These are phyloP conservation scores for Lathyrus tuberosus DNA, from an alignment of 306 rosid genomes.

Conservation along the genomic window DNA sequence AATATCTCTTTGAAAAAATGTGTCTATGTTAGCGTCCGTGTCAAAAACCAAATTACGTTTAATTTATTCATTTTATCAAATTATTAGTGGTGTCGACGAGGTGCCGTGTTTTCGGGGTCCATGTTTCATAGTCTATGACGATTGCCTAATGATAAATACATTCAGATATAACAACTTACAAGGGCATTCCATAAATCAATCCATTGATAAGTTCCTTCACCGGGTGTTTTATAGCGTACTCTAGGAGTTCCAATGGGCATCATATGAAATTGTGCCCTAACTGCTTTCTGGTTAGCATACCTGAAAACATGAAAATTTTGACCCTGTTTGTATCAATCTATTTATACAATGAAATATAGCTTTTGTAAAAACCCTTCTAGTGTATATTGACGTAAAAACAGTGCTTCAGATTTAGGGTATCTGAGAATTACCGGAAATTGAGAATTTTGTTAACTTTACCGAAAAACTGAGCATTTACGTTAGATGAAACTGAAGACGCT, in stretches of 20 bases:
- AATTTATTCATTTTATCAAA: too few species aligned
- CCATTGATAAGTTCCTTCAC: constrained; percentile 94
- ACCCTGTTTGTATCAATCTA: constrained; percentile 32
- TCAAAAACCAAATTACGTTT: too few species aligned
- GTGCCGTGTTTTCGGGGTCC: too few species aligned
- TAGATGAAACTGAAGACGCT: constrained; percentile 51
- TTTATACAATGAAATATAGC: constrained; percentile 21
- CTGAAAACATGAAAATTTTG: constrained; percentile 48
- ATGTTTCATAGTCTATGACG: neutral
- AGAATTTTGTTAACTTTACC: constrained; percentile 69
- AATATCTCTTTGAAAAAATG: constrained; percentile 8
- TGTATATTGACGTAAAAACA: neutral
- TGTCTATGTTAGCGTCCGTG: too few species aligned
- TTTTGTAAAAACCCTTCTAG: neutral
- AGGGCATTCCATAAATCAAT: constrained; percentile 98
- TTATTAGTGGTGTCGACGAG: too few species aligned
- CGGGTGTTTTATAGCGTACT: constrained; percentile 88
- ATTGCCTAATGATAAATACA: constrained; percentile 8
- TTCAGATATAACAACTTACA: constrained; percentile 56
- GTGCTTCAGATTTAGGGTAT: neutral
- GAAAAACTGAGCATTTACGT: constrained; percentile 68
- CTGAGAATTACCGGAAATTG: constrained; percentile 55
- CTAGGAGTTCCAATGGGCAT: constrained; percentile 94
- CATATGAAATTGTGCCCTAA: constrained; percentile 69
- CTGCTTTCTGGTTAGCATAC: constrained; percentile 53